Base-by-base conservation (phyloP, 2,329 filamentous ascomycete species). In the Alternaria ethzedia region DNA sequence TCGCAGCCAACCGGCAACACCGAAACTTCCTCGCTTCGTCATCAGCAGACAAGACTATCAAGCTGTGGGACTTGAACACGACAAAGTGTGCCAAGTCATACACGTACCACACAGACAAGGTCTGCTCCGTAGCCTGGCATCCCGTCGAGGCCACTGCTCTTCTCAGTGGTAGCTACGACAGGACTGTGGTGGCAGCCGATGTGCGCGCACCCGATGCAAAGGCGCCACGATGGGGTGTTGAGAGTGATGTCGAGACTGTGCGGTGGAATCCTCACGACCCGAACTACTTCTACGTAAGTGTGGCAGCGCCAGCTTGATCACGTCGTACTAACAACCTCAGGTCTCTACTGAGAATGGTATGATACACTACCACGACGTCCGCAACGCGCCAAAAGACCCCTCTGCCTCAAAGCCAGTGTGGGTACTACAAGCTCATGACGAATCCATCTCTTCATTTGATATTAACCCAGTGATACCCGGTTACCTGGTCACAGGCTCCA, bases 121-220 rank as follows among this genome's bases (percentile, higher is more conserved):
- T 98, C 70, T 99, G 94, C 86, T 93, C 95, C 21, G 84, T 99
- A 60, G 91, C 95, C 69, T 99, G 96, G 96, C 93, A 98, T 83
- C 87, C 92, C 0, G 87, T 86, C 46, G 92, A 97, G 80, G 89
- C 94, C 3, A 97, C 96, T 0, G 89, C 97, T 20, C 86, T 99
- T 23, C 86, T 99, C 63, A 97, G 91, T 75, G 96, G 96, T 65
- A 96, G 93, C 78, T 99, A 98, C 82, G 96, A 99, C 81, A 90
- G 94, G 68, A 98, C 94, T 4, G 87, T 97, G 10, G 93, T 97
- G 9, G 94, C 93, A n/a, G 92, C 93, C 4, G 96, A 99, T 78
- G 97, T 99, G 95, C 89, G 96, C 69, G 92, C 95, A 21, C 94
- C 95, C 13, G 92, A 94, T 58, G 90, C 92, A 49, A 90, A 91